Evolutionary conservation across 2,329 filamentous ascomycete species (phyloP), one percentile per base, ranked within the genome.

Genomic region (Fusarium sarcochroum): DNA sequence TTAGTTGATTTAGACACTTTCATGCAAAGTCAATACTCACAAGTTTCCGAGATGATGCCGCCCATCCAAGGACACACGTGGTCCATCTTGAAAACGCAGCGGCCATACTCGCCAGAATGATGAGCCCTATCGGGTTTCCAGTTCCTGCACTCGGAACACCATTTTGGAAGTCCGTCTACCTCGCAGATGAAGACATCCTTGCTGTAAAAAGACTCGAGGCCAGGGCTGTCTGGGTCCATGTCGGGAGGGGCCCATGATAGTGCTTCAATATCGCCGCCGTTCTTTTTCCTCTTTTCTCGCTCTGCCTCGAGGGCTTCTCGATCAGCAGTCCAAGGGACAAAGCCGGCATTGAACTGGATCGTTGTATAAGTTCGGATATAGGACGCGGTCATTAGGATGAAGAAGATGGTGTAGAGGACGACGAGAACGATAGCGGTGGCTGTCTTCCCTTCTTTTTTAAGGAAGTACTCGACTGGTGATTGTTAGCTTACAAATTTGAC

Each of bases 11-110:
- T 41, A 35, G 17, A 49, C 40, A 47, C 18, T 21, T 40, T 14
- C 9, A n/a, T 25, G 9, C 18, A 14, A 41, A 11, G 40, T 8
- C 10, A 13, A 15, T 17, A 78, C 86, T 76, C 73, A 89, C 87
- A 89, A 3, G 89, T 94, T 77, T 98, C 94, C 0, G 90, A 91
- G 11, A 99, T 90, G 69, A 97, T 92, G 21, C 95, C 96, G 6
- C 95, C 95, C n/a, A 97, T 94, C 92, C 91, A 98, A 0, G 95
- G 96, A 75, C 96, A 99, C 74, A 94, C 96, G 76, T 98, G 95
- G 68, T 98, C 95, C 91, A 98, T 96, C 74, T 96, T 96, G 40
- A 87, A 83, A 21, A 97, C 91, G 75, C 95, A 98, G 42, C 93
- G 86, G 49, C 89, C 89, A 14, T 96, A 83, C 76, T 97, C 93